Percentiles rank a stretch among this genome's conserved stretches.
Conservation (phyloP, 495 filamentous ascomycete species). For the Cercophora sp. region DNA sequence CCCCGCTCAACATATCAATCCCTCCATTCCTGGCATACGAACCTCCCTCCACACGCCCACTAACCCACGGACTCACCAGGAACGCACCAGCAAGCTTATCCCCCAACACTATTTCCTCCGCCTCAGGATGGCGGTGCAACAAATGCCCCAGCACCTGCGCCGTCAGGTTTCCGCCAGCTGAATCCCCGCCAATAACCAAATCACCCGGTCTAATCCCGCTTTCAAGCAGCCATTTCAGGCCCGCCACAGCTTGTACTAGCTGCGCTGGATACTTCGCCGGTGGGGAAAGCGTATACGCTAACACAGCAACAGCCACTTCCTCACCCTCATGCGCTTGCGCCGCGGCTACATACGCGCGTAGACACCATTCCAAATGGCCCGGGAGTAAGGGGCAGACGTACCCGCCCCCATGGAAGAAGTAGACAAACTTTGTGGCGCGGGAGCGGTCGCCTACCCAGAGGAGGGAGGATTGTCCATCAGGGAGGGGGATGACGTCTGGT, state of each 20-base stretch:
- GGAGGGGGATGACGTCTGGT: conserved; percentile 14
- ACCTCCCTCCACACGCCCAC: neutral
- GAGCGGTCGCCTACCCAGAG: conserved; percentile 32
- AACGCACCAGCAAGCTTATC: conserved; percentile 28
- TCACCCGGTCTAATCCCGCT: conserved; percentile 21
- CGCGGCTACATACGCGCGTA: conserved; percentile 23
- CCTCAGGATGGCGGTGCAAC: conserved; percentile 24
- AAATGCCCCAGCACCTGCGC: conserved; percentile 26
- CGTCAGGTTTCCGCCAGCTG: conserved; percentile 29
- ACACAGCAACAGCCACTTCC: conserved; percentile 29
- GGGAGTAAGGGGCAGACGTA: conserved; percentile 20
- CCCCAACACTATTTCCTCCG: conserved; percentile 1
- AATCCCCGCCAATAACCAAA: conserved; percentile 31
- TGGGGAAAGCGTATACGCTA: conserved; percentile 32
- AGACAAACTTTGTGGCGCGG: conserved; percentile 29
- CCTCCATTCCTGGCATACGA: conserved; percentile 15
- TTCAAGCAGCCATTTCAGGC: conserved; percentile 19
- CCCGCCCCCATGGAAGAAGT: conserved; percentile 34
- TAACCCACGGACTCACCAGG: conserved; percentile 27
- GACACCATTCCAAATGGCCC: conserved; percentile 28
- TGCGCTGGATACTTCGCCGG: conserved; percentile 23
- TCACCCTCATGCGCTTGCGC: neutral
- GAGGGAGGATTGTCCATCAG: conserved; percentile 21
- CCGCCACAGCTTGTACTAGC: conserved; percentile 26
- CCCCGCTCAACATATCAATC: conserved; percentile 29